phyloP scores from a whole-genome alignment of 202 grass and related monocot genomes.

The Musa balbisiana region DNA sequence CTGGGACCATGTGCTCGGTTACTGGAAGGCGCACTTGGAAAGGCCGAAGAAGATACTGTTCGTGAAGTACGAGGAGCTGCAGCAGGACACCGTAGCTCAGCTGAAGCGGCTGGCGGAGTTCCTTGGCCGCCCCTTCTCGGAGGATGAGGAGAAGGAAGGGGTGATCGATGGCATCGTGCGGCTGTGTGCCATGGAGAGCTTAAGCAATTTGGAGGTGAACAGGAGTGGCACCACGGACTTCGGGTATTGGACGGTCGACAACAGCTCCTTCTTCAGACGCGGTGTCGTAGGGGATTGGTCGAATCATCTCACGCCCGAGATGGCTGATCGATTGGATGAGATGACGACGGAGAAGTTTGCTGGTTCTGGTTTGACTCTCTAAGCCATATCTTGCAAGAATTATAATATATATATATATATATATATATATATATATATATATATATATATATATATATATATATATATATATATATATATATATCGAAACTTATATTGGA shows the following conservation, averaged over 20 bases:
- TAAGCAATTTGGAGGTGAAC: conserved; percentile 25
- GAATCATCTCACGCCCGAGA: conserved; percentile 35
- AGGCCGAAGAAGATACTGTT: conserved; percentile 27
- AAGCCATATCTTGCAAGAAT: no score
- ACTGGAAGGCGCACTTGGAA: conserved; percentile 20
- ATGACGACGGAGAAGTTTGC: conserved; percentile 20
- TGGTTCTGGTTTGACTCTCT: conserved; percentile 1
- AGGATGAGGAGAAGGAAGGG: conserved; percentile 19
- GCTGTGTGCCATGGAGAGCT: conserved; percentile 33
- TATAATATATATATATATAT: no score
- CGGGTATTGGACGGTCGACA: neutral
- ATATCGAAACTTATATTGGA: neutral
- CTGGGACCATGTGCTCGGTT: conserved; percentile 32
- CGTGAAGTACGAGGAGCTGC: conserved; percentile 42
- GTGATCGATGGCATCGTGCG: conserved; percentile 16
- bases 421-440: no score
- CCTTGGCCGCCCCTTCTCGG: conserved; percentile 23
- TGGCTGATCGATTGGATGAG: conserved; percentile 25
- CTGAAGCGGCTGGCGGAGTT: conserved; percentile 34
- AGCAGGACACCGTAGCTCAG: conserved; percentile 2
- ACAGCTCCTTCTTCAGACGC: conserved; percentile 22
- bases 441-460: no score
- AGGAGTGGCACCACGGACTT: neutral
- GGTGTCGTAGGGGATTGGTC: conserved; percentile 30
- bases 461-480: no score